Conservation (phyloP, 1,284 basidiomycete genomes). For the Schizophyllum amplum region DNA sequence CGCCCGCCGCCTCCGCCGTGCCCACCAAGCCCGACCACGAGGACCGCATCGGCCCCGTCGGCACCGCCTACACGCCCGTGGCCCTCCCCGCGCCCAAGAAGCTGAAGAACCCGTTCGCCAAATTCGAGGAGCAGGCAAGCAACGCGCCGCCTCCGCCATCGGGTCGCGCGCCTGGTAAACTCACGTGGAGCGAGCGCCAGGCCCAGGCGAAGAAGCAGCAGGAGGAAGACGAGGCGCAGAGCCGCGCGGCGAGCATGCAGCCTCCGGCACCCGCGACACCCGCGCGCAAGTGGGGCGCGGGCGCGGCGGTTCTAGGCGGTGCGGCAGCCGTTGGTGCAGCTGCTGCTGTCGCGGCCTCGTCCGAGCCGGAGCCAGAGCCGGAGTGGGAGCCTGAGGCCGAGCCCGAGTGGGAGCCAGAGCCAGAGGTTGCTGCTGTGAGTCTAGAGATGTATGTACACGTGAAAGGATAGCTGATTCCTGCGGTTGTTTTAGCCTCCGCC, state of each 20-base stretch:
- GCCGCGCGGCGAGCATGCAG: slow-evolving; percentile 46
- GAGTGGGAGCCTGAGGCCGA: slow-evolving; percentile 24
- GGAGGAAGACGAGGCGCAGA: slow-evolving; percentile 73
- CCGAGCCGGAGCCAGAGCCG: slow-evolving; percentile 17
- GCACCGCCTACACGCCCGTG: slow-evolving; percentile 85
- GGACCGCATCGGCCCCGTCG: slow-evolving; percentile 76
- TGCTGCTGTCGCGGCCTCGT: slow-evolving; percentile 22
- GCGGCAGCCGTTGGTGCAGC: slow-evolving; percentile 27
- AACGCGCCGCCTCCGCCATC: slow-evolving; percentile 19
- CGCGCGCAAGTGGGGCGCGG: slow-evolving; percentile 29
- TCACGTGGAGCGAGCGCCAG: slow-evolving; percentile 89
- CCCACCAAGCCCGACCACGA: slow-evolving; percentile 67
- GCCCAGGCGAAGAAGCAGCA: slow-evolving; percentile 78
- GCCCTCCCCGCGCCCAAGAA: slow-evolving; percentile 78
- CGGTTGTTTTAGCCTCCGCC: slow-evolving; percentile 18
- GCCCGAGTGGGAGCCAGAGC: slow-evolving; percentile 25
- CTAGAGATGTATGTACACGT: slow-evolving; percentile 2
- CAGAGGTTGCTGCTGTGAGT: slow-evolving; percentile 25
- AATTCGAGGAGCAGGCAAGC: slow-evolving; percentile 41
- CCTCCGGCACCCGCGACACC: slow-evolving; percentile 23
- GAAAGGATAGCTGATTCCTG: not conserved
- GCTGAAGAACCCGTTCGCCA: slow-evolving; percentile 76
- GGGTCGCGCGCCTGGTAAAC: slow-evolving; percentile 51
- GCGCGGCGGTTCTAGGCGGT: slow-evolving; percentile 33
- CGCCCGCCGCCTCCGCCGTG: slow-evolving; percentile 35